These are phyloP conservation scores for Aspergillus clavatus DNA, from an alignment of 2,329 filamentous ascomycete genomes.

Conservation along the genomic window DNA sequence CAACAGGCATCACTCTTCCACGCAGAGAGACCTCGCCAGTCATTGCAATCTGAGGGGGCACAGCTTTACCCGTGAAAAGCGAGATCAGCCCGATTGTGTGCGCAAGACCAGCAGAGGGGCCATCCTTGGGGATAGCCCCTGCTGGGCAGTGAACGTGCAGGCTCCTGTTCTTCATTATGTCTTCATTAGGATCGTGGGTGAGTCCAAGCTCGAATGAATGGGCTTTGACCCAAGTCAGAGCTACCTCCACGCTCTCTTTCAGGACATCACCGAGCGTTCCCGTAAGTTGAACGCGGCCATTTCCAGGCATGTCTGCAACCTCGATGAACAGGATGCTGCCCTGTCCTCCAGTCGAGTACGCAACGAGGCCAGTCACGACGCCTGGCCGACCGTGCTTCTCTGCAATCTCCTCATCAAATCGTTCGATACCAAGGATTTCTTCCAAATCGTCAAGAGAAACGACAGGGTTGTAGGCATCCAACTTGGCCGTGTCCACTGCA, in stretches of 20 bases:
- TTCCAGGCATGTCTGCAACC: slow-evolving; percentile 93
- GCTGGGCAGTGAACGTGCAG: slow-evolving; percentile 96
- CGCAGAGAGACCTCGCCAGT: slow-evolving; percentile 76
- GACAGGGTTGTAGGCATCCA: slow-evolving; percentile 66
- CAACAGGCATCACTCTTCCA: slow-evolving; percentile 86
- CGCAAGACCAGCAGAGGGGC: slow-evolving; percentile 76
- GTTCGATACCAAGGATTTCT: slow-evolving; percentile 84
- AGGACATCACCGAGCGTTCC: slow-evolving; percentile 95
- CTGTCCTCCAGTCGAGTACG: slow-evolving; percentile 87
- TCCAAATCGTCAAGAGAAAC: slow-evolving; percentile 80
- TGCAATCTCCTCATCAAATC: slow-evolving; percentile 91
- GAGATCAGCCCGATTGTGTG: slow-evolving; percentile 92
- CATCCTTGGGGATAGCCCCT: slow-evolving; percentile 92
- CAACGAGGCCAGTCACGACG: slow-evolving; percentile 92
- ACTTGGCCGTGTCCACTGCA: slow-evolving; percentile 67
- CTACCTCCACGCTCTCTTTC: slow-evolving; percentile 95
- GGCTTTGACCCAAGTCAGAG: slow-evolving; percentile 92
- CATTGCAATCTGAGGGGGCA: slow-evolving; percentile 93
- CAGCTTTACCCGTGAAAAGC: slow-evolving; percentile 76
- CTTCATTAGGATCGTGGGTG: slow-evolving; percentile 71
- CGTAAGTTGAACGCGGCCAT: slow-evolving; percentile 86
- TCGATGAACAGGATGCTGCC: slow-evolving; percentile 98
- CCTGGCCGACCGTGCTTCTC: slow-evolving; percentile 78
- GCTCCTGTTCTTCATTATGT: slow-evolving; percentile 92
- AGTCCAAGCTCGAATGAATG: slow-evolving; percentile 89